These are phyloP conservation scores for Speleostelium caveatum DNA, from an alignment of 78 protist genomes.

Conservation along the genomic window DNA sequence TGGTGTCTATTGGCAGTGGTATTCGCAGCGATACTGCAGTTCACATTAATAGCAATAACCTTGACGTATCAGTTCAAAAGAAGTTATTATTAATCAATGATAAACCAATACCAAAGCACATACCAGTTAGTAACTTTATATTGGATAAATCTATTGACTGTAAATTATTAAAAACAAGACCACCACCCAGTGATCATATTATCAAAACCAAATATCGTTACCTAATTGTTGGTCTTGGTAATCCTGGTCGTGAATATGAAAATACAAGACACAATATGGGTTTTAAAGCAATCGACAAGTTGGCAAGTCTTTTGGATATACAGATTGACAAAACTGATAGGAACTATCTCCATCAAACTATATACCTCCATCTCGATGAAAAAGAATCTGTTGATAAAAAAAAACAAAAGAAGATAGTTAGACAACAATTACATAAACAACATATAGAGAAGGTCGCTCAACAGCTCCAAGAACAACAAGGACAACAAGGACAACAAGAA, in stretches of 20 bases:
- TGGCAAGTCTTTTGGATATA: constrained; percentile 10
- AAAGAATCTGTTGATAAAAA: background rate
- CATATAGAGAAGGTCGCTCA: background rate
- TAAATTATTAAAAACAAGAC: background rate
- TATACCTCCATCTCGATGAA: constrained; percentile 27
- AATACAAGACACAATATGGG: constrained; percentile 81
- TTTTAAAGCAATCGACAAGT: constrained; percentile 47
- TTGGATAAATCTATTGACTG: constrained; percentile 1
- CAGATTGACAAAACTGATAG: background rate
- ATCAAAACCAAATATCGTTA: constrained; percentile 48
- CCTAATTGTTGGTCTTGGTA: constrained; percentile 72
- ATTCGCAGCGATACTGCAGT: too few species aligned
- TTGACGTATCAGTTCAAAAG: too few species aligned
- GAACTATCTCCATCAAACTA: constrained; percentile 7
- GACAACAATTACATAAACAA: background rate
- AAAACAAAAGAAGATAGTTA: background rate
- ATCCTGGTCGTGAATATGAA: constrained; percentile 62
- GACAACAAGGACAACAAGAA: background rate
- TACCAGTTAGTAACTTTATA: constrained; percentile 4
- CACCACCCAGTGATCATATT: background rate
- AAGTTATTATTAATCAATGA: too few species aligned
- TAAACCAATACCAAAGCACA: constrained; percentile 9
- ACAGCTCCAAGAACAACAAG: background rate
- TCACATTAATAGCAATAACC: too few species aligned
- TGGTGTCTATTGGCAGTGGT: too few species aligned